A percentile compares a stretch with the other conserved stretches of the same genome.
phyloP scores from a whole-genome alignment of 805 yeast genomes.

The Yarrowia deformans region DNA sequence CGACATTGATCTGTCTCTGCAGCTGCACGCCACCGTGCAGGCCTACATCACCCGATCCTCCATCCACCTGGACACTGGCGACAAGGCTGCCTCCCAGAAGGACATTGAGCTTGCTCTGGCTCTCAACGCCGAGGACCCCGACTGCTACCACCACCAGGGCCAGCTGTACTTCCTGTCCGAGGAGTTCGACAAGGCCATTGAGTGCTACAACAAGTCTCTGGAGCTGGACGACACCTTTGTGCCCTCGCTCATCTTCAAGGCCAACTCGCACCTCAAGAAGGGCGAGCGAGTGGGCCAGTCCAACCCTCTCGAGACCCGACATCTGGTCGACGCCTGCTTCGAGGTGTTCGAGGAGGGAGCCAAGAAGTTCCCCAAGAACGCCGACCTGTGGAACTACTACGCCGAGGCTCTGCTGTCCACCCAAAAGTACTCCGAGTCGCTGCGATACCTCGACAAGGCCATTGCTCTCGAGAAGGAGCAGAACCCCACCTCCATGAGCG shows the following conservation, averaged over 20 bases:
- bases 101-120: constrained; percentile 77
- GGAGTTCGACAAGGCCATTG: constrained; percentile 73
- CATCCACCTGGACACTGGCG: constrained; percentile 79
- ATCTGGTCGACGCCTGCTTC: constrained; percentile 32
- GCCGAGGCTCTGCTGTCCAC: constrained; percentile 92
- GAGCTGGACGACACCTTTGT: constrained; percentile 76
- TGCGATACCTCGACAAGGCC: constrained; percentile 84
- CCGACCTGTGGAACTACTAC: constrained; percentile 93
- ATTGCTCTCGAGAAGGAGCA: constrained; percentile 69
- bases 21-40: constrained; percentile 72
- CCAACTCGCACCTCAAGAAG: constrained; percentile 40
- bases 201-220: constrained; percentile 77
- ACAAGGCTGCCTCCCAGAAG: constrained; percentile 62
- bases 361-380: constrained; percentile 78
- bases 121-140: constrained; percentile 74
- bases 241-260: constrained; percentile 56
- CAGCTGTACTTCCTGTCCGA: constrained; percentile 86
- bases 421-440: constrained; percentile 74
- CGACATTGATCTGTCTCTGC: constrained; percentile 70
- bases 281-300: constrained; percentile 33
- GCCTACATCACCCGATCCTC: constrained; percentile 83
- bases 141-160: constrained; percentile 91
- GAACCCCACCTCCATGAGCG: constrained; percentile 78
- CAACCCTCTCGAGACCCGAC: constrained; percentile 28
- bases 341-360: constrained; percentile 44